phyloP scores from a whole-genome alignment of 2,329 filamentous ascomycete genomes.

The Pseudogymnoascus sp. region DNA sequence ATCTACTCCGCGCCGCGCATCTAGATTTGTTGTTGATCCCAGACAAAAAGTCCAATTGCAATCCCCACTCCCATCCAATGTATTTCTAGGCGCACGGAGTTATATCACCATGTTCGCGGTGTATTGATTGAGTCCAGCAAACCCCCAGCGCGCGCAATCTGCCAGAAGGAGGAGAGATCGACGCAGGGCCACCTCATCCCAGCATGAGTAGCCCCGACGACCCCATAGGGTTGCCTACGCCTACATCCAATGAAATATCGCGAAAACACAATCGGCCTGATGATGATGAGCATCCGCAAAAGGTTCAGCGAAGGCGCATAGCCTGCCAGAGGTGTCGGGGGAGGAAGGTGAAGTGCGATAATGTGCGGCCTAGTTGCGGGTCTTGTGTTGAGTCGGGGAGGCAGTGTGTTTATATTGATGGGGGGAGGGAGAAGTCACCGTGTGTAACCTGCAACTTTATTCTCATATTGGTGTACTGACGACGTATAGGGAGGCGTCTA shows the following conservation, averaged over 20 bases:
- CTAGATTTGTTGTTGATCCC: neutral
- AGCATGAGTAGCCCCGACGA: neutral
- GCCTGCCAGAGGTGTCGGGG: slow-evolving; percentile 28
- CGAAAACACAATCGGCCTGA: neutral
- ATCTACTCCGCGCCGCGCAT: neutral
- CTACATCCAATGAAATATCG: neutral
- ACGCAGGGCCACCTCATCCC: neutral
- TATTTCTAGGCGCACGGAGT: neutral
- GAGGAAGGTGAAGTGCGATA: slow-evolving; percentile 28
- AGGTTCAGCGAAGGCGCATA: neutral
- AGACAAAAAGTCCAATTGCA: neutral
- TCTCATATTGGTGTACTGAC: neutral
- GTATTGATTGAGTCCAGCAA: neutral
- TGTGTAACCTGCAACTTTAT: neutral
- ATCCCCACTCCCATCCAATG: neutral
- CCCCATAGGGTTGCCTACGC: neutral
- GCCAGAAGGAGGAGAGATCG: neutral
- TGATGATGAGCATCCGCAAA: neutral
- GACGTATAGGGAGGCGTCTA: slow-evolving; percentile 11
- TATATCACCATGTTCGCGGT: neutral
- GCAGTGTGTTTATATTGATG: slow-evolving; percentile 23
- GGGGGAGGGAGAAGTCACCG: neutral
- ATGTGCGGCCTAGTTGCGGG: slow-evolving; percentile 22
- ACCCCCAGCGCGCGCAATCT: neutral
- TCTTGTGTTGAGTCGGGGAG: slow-evolving; percentile 21